phyloP scores from a whole-genome alignment of 148 eudicot species.

The Chenopodium album region DNA sequence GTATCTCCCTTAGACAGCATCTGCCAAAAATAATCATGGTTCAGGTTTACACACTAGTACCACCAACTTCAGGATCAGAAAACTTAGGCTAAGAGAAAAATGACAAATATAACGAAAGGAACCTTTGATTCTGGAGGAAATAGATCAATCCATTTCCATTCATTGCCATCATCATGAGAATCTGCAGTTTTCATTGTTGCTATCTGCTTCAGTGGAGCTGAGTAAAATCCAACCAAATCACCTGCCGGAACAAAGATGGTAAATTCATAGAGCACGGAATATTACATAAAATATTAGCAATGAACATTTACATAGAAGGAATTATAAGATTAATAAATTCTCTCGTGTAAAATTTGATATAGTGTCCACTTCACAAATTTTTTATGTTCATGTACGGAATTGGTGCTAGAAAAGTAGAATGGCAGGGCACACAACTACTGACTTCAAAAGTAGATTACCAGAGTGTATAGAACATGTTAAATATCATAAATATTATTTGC shows the following conservation, averaged over 20 bases:
- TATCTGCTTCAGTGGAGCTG: constrained; percentile 60
- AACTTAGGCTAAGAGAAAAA: background rate
- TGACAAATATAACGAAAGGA: constrained; percentile 9
- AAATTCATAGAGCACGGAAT: background rate
- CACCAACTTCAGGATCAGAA: background rate
- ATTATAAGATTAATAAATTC: background rate
- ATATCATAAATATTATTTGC: background rate
- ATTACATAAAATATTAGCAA: background rate
- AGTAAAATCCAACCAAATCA: constrained; percentile 64
- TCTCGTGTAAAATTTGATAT: background rate
- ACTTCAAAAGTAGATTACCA: too few relatives aligned
- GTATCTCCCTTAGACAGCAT: constrained; percentile 30
- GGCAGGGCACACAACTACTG: background rate
- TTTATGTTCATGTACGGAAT: background rate
- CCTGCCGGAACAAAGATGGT: constrained; percentile 43
- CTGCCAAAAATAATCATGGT: constrained; percentile 36
- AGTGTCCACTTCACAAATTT: background rate
- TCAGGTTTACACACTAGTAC: background rate
- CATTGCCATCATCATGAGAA: constrained; percentile 24
- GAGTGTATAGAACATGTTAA: background rate
- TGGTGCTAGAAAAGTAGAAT: background rate
- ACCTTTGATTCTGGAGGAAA: constrained; percentile 57
- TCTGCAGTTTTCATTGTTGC: constrained; percentile 32
- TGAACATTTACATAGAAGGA: background rate
- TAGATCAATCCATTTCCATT: constrained; percentile 65